Evolutionary conservation across 169 alveolate genomes (phyloP), one percentile per base, ranked within the genome.

Genomic region (Plasmodium malariae): DNA sequence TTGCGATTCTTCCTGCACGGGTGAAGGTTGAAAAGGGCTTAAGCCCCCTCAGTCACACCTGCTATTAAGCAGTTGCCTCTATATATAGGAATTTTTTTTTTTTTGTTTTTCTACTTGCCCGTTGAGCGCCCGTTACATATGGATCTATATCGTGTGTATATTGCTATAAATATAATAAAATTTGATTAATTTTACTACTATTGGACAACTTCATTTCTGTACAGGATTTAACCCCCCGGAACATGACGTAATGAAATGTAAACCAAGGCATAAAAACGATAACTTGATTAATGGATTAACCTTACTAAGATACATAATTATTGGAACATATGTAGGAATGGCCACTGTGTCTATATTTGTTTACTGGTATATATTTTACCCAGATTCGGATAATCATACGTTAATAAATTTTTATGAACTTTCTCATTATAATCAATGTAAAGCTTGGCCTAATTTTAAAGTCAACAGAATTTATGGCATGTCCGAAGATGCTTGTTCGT

Each of bases 221-320:
- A 17, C 86, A 89, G 99, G 99, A 21, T 99, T 99, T 96, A 99
- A 99, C 93, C 99, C 99, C 11, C 99, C 99, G 36, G 99, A 99
- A 74, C 97, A 96, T 59, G 98, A 98, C 63, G 98, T 98, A 43
- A 99, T 99, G 99, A 91, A 94, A 72, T 97, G 97, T 85, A 99
- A 98, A 6, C 99, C 99, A 24, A 95, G 99, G 87, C 94, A 94
- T 86, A 95, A 93, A 83, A 98, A 97, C 72, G 99, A 99, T 89
- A 97, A 95, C 40, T 93, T 99, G 65, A 98, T 99, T 68, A 96
- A 97, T 74, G 97, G 96, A 17, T 96, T 98, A 98, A 98, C 98
- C 17, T 95, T 98, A 65, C 85, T 98, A 89, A 95, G 99, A 70
- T 98, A 97, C 87, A 74, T 97, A 91, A 95, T 98, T 60, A 96